Conservation (phyloP, 129 eudicot species). For the Lactuca saligna region DNA sequence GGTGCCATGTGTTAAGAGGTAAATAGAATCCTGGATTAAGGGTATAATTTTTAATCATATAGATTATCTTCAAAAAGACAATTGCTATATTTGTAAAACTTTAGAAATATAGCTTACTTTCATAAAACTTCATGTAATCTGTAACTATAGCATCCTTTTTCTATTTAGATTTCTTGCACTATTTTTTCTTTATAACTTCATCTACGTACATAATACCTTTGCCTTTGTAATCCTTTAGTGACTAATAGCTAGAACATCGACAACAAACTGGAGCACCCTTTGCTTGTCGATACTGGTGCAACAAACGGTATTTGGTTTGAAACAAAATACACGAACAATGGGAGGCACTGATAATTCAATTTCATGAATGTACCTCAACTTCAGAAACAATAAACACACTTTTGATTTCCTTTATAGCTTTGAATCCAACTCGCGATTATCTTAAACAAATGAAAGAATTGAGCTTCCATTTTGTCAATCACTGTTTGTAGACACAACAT, state of each 20-base stretch:
- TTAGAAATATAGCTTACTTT: no score
- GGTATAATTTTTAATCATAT: no score
- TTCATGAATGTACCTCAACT: constrained; percentile 43
- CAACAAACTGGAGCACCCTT: constrained; percentile 48
- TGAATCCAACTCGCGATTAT: constrained; percentile 44
- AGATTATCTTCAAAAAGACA: no score
- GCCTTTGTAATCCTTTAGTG: constrained; percentile 47
- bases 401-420: constrained; percentile 46
- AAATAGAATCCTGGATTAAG: no score
- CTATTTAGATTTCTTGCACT: constrained; percentile 42
- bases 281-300: constrained; percentile 46
- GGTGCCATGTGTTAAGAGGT: no score
- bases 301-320: constrained; percentile 41
- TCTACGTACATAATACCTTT: constrained; percentile 48
- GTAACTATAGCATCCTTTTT: no score
- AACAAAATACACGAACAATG: constrained; percentile 40
- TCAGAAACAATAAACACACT: constrained; percentile 39
- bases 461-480: constrained; percentile 37
- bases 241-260: constrained; percentile 39
- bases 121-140: no score
- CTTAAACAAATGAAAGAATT: constrained; percentile 40
- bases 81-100: no score
- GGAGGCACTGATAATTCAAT: constrained; percentile 41
- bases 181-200: constrained; percentile 44
- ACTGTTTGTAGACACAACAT: background rate